Percentiles rank a stretch among this genome's conserved stretches.
These are phyloP conservation scores for Tricholoma sp. DNA, from an alignment of 768 basidiomycete species.

Conservation along the genomic window DNA sequence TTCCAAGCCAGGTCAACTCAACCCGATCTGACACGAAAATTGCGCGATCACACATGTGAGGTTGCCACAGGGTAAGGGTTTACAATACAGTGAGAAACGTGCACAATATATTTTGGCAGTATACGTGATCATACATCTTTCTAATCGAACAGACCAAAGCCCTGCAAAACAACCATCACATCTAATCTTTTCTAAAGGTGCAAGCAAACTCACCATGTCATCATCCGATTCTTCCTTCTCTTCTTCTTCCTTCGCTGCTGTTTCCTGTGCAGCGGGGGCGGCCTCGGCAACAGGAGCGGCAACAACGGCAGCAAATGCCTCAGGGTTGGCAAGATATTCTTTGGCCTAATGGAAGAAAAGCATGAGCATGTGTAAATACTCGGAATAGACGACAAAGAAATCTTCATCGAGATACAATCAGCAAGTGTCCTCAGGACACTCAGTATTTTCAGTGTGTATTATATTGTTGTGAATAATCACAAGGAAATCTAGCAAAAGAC, in stretches of 20 bases:
- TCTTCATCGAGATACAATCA: constrained; percentile 30
- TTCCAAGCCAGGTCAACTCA: not conserved
- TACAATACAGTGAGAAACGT: no score
- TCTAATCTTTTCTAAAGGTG: not conserved
- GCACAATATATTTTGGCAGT: no score
- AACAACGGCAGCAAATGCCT: constrained; percentile 88
- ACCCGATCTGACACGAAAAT: not conserved
- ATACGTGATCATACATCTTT: no score
- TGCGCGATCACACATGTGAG: not conserved
- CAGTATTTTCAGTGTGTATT: constrained; percentile 85
- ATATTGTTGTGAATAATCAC: constrained; percentile 29
- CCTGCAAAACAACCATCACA: constrained; percentile 39
- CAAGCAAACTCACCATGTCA: constrained; percentile 64
- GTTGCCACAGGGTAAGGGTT: no score
- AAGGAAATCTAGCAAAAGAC: constrained; percentile 9
- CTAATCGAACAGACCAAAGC: constrained; percentile 94
- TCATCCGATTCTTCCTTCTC: constrained; percentile 86
- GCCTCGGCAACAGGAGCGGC: constrained; percentile 40
- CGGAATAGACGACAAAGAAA: constrained; percentile 5
- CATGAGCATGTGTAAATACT: constrained; percentile 10
- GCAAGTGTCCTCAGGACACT: constrained; percentile 41
- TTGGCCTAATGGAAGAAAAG: constrained; percentile 57
- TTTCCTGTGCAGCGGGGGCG: constrained; percentile 52
- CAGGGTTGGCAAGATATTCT: constrained; percentile 96
- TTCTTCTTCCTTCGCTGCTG: constrained; percentile 67